These are phyloP conservation scores for Populus simonii DNA, from an alignment of 345 rosid genomes.

Conservation along the genomic window DNA sequence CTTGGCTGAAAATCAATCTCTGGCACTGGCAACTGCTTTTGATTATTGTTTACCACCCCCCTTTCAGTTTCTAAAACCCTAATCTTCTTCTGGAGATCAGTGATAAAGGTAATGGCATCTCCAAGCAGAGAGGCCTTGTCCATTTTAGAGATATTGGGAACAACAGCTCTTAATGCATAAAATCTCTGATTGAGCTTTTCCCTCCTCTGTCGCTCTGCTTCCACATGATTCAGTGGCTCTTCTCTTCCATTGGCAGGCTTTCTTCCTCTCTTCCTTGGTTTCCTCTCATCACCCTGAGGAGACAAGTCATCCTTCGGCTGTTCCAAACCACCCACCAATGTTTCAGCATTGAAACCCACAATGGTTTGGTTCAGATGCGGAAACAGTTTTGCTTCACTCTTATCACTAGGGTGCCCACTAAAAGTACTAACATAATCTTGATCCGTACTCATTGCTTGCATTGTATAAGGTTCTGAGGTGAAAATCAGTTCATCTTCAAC, in stretches of 20 bases:
- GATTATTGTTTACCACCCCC: conserved; percentile 44
- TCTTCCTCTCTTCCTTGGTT: conserved; percentile 94
- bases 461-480: conserved; percentile 51
- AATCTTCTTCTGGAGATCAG: conserved; percentile 29
- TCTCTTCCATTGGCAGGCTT: conserved; percentile 98
- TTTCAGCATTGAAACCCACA: conserved; percentile 37
- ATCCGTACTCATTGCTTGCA: conserved; percentile 47
- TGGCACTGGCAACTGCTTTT: conserved; percentile 40
- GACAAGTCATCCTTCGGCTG: conserved; percentile 62
- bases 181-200: conserved; percentile 97
- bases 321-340: conserved; percentile 42
- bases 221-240: conserved; percentile 92
- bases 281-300: conserved; percentile 60
- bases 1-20: conserved; percentile 72
- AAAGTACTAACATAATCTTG: conserved; percentile 58
- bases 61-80: conserved; percentile 73
- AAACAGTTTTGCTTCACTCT: conserved; percentile 44
- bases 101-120: conserved; percentile 7
- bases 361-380: conserved; percentile 42
- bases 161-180: conserved; percentile 31
- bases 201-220: conserved; percentile 93
- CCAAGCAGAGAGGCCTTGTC: conserved; percentile 10
- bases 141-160: conserved; percentile 10
- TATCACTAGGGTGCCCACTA: conserved; percentile 42
- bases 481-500: conserved; percentile 75